Evolutionary conservation across 331 rosid genomes (phyloP).

Genomic region (Ulmus americana): DNA sequence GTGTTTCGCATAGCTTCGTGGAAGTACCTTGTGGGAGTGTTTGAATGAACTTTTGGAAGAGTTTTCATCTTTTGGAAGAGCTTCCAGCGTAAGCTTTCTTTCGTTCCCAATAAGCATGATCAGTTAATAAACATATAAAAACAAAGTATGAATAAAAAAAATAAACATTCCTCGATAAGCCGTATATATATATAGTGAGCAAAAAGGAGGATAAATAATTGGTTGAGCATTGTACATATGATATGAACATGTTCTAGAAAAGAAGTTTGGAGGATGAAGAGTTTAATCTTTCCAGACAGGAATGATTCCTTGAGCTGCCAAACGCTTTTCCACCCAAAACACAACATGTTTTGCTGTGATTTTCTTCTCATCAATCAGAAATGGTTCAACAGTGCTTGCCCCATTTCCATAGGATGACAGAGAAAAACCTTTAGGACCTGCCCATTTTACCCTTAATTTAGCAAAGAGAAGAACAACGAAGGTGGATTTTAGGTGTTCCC

Average conservation of each 20-base stretch:
- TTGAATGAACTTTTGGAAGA: no score
- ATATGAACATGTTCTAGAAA: neutral
- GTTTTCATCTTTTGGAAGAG: no score
- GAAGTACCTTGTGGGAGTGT: no score
- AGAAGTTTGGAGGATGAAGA: neutral
- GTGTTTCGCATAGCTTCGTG: no score
- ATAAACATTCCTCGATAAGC: no score
- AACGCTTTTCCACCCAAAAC: slow-evolving; percentile 94
- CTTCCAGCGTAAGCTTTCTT: no score
- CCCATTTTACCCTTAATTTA: neutral
- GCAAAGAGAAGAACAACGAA: neutral
- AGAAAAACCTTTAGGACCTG: slow-evolving; percentile 96
- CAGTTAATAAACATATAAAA: no score
- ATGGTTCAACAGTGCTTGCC: slow-evolving; percentile 89
- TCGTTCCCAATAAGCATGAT: no score
- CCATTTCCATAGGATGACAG: slow-evolving; percentile 63
- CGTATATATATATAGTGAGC: no score
- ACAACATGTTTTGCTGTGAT: slow-evolving; percentile 61
- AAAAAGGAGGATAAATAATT: neutral
- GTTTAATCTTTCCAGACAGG: slow-evolving; percentile 71
- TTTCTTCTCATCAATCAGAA: slow-evolving; percentile 84
- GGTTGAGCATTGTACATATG: neutral
- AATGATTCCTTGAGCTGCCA: slow-evolving; percentile 95
- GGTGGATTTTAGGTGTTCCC: no score
- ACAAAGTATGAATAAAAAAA: no score